phyloP scores from a whole-genome alignment of 2,329 filamentous ascomycete species.

The Ophiognomonia clavigignenti-juglandacearum region DNA sequence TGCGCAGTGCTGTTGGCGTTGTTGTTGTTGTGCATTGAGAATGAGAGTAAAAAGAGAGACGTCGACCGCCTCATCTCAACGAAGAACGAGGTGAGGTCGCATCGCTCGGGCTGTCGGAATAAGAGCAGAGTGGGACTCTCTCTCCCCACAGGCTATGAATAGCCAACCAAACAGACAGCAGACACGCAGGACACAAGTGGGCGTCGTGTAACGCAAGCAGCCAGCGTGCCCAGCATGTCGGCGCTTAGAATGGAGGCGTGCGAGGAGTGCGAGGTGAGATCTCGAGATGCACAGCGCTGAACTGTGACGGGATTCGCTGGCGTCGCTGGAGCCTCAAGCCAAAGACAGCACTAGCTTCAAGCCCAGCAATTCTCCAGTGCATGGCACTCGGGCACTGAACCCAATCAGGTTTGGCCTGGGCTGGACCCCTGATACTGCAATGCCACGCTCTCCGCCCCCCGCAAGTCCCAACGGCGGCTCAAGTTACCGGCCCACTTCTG shows the following conservation, averaged over 20 bases:
- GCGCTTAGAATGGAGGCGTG: constrained; percentile 14
- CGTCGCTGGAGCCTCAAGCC: not conserved
- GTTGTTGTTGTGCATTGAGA: not conserved
- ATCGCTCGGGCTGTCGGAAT: too few species aligned
- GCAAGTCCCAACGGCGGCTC: too few species aligned
- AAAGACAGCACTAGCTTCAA: constrained; percentile 5
- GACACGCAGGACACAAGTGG: too few species aligned
- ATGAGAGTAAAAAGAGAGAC: not conserved
- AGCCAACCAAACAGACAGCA: too few species aligned
- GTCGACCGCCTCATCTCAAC: too few species aligned
- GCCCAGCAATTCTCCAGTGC: constrained; percentile 2
- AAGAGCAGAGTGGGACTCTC: too few species aligned
- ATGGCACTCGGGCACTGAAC: not conserved
- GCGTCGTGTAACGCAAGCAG: constrained; percentile 9
- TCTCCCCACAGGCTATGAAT: too few species aligned
- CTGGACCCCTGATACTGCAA: not conserved
- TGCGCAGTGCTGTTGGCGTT: not conserved
- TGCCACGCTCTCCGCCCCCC: too few species aligned
- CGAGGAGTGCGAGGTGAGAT: constrained; percentile 13
- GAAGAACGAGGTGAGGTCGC: too few species aligned
- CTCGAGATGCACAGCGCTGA: constrained; percentile 8
- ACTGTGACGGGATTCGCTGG: constrained; percentile 13
- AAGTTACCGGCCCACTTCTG: too few species aligned
- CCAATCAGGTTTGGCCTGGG: constrained; percentile 7
- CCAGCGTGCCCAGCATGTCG: constrained; percentile 10